Evolutionary conservation across 1,284 basidiomycete species (phyloP).

Genomic region (Ganoderma meredithae): DNA sequence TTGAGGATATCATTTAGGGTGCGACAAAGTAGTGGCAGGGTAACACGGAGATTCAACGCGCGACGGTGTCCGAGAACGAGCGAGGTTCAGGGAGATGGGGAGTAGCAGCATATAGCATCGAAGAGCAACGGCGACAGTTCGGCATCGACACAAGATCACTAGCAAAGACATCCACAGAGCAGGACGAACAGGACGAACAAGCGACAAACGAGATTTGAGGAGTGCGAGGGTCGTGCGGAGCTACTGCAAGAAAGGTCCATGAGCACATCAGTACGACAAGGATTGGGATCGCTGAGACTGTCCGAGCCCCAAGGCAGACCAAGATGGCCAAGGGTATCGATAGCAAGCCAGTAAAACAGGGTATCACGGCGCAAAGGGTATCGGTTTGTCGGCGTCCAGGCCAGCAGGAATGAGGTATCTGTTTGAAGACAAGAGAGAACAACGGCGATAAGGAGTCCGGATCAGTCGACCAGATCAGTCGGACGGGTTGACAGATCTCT

Average conservation of each 20-base stretch:
- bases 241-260: neutral
- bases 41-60: neutral
- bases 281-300: neutral
- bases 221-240: neutral
- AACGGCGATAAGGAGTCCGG: too few species aligned
- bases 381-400: neutral
- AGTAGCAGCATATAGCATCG: neutral
- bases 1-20: neutral
- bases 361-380: neutral
- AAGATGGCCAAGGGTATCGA: neutral
- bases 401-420: neutral
- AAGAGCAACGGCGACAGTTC: neutral
- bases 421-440: neutral
- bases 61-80: neutral
- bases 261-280: conserved; percentile 4
- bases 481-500: neutral
- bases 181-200: neutral
- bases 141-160: neutral
- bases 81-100: neutral
- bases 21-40: neutral
- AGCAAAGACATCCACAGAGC: neutral
- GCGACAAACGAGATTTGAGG: neutral
- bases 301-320: neutral
- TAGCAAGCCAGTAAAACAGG: neutral
- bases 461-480: neutral